These are phyloP conservation scores for Pholiota molesta DNA, from an alignment of 768 basidiomycete species.

Conservation along the genomic window DNA sequence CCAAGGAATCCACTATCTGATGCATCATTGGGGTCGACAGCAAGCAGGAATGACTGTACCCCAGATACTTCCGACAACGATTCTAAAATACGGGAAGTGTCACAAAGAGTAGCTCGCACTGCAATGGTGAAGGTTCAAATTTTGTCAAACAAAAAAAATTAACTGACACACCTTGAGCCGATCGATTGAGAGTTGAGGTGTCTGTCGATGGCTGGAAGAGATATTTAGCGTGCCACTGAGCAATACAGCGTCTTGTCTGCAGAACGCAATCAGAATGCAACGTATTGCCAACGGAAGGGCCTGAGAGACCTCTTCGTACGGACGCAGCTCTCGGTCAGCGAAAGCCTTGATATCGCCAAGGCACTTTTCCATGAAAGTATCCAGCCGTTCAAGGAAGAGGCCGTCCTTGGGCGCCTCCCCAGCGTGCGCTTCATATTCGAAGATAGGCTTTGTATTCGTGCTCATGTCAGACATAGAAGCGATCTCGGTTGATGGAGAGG, in stretches of 20 bases:
- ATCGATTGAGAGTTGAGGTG: constrained; percentile 2
- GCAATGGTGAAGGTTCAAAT: constrained; percentile 9
- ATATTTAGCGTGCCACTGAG: constrained; percentile 65
- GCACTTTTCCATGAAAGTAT: constrained; percentile 63
- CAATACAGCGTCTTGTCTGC: constrained; percentile 53
- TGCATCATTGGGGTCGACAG: constrained; percentile 53
- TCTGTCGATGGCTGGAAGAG: constrained; percentile 43
- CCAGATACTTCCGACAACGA: constrained; percentile 51
- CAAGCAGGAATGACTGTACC: constrained; percentile 64
- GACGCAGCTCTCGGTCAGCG: constrained; percentile 57
- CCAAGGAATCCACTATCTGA: constrained; percentile 62
- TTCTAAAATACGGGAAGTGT: constrained; percentile 57
- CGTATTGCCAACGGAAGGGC: constrained; percentile 20
- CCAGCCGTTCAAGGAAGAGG: constrained; percentile 66
- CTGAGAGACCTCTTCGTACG: constrained; percentile 60
- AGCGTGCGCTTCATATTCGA: constrained; percentile 33
- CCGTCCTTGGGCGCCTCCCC: constrained; percentile 40
- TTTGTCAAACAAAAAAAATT: not conserved
- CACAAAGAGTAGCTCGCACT: constrained; percentile 51
- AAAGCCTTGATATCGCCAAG: constrained; percentile 61
- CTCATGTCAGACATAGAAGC: not conserved
- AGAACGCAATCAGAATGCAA: constrained; percentile 29
- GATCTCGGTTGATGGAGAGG: not conserved
- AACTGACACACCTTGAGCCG: constrained; percentile 14
- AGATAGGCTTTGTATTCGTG: constrained; percentile 25